Conservation (phyloP, 169 alveolate species). For the Plasmodium knowlesi region DNA sequence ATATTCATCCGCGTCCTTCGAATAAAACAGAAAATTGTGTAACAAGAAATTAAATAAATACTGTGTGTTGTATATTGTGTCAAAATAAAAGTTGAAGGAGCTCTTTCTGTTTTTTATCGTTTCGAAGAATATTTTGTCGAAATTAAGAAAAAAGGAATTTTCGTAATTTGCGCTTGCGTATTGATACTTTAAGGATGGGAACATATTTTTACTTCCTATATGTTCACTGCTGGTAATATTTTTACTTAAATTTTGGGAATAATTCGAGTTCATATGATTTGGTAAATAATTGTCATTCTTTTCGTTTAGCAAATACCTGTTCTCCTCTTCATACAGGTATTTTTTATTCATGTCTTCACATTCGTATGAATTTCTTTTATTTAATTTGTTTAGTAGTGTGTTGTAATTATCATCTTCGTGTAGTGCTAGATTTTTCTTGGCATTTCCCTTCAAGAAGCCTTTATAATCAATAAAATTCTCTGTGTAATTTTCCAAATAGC, state of each 20-base stretch:
- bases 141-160: conserved; percentile 72
- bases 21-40: conserved; percentile 73
- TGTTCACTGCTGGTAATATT: conserved; percentile 56
- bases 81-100: conserved; percentile 76
- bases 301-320: conserved; percentile 33
- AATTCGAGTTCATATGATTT: conserved; percentile 64
- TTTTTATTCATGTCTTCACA: conserved; percentile 62
- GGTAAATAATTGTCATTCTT: conserved; percentile 71
- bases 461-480: conserved; percentile 76
- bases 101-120: conserved; percentile 75
- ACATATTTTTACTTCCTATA: conserved; percentile 42
- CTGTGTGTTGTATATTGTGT: conserved; percentile 72
- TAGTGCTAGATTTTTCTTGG: conserved; percentile 55
- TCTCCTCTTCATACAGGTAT: conserved; percentile 73
- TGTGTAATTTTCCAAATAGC: conserved; percentile 70
- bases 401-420: conserved; percentile 71
- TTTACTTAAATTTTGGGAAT: conserved; percentile 27
- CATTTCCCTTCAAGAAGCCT: conserved; percentile 71
- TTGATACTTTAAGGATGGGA: conserved; percentile 51
- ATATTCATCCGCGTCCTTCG: conserved; percentile 77
- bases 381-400: conserved; percentile 30
- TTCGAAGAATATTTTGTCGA: conserved; percentile 75
- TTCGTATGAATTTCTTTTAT: conserved; percentile 59
- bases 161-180: conserved; percentile 73
- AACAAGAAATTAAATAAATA: conserved; percentile 74